phyloP scores from a whole-genome alignment of 192 early-diverging fungal species.

The Coemansia asiatica region DNA sequence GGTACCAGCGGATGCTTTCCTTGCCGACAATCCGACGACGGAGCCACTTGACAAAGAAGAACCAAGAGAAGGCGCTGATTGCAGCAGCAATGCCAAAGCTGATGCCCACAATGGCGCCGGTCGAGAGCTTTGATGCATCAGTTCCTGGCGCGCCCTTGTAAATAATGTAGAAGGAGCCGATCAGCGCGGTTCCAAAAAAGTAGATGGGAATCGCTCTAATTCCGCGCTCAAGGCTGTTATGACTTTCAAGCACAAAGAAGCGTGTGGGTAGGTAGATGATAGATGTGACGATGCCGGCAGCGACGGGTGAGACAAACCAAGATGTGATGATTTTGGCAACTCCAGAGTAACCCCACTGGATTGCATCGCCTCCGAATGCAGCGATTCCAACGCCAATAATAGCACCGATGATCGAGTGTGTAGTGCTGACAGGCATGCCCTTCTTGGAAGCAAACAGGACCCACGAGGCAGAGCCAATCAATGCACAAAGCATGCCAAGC shows the following conservation, averaged over 20 bases:
- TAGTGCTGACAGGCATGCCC: slow-evolving; percentile 75
- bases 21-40: slow-evolving; percentile 62
- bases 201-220: slow-evolving; percentile 69
- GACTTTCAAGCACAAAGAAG: slow-evolving; percentile 60
- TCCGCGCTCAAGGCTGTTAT: slow-evolving; percentile 66
- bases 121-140: slow-evolving; percentile 37
- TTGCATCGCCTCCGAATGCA: slow-evolving; percentile 62
- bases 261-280: slow-evolving; percentile 68
- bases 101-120: slow-evolving; percentile 62
- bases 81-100: slow-evolving; percentile 61
- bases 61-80: slow-evolving; percentile 58
- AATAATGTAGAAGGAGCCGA: slow-evolving; percentile 70
- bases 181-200: slow-evolving; percentile 64
- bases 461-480: slow-evolving; percentile 75
- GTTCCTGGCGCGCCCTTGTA: slow-evolving; percentile 65
- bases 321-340: slow-evolving; percentile 67
- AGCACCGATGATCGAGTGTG: slow-evolving; percentile 82
- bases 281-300: slow-evolving; percentile 65
- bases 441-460: slow-evolving; percentile 66
- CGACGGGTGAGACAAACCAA: slow-evolving; percentile 73
- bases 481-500: slow-evolving; percentile 80
- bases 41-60: slow-evolving; percentile 71
- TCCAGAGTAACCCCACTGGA: slow-evolving; percentile 62
- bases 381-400: slow-evolving; percentile 74
- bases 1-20: slow-evolving; percentile 74